Percentiles rank a stretch among this genome's conserved stretches.
Conservation (phyloP, 495 filamentous ascomycete species). For the Penicillium simplicissimum region DNA sequence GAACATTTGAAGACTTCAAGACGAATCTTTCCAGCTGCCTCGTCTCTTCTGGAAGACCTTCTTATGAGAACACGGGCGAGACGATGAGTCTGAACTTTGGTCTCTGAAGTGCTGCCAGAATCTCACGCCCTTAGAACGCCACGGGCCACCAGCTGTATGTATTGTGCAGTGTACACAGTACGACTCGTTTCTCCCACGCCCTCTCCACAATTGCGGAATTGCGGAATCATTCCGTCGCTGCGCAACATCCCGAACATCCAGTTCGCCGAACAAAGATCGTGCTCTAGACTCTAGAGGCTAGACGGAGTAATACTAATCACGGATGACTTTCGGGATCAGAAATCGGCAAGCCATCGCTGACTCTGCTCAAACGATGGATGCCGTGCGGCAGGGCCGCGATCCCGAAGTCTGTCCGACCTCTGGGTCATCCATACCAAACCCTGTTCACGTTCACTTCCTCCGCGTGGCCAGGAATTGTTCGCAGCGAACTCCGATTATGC, state of each 20-base stretch:
- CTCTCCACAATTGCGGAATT: no score
- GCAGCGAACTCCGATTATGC: neutral
- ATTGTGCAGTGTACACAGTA: no score
- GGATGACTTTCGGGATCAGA: neutral
- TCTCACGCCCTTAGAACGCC: neutral
- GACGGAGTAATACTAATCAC: neutral
- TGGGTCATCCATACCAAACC: neutral
- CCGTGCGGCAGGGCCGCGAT: neutral
- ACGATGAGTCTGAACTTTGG: no score
- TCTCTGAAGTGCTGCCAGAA: neutral
- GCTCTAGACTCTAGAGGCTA: neutral
- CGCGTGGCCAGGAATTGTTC: neutral
- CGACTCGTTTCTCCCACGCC: no score
- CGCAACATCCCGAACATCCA: neutral
- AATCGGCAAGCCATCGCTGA: neutral
- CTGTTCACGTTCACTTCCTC: neutral
- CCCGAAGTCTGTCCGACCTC: no score
- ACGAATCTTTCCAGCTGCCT: neutral
- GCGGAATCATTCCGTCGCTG: neutral
- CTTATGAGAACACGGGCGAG: neutral
- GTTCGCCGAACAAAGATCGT: neutral
- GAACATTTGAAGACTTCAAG: neutral
- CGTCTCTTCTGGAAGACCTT: neutral
- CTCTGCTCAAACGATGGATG: neutral
- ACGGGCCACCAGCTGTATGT: neutral